Evolutionary conservation across 2,329 filamentous ascomycete genomes (phyloP).

Genomic region (Aureobasidium sp.): DNA sequence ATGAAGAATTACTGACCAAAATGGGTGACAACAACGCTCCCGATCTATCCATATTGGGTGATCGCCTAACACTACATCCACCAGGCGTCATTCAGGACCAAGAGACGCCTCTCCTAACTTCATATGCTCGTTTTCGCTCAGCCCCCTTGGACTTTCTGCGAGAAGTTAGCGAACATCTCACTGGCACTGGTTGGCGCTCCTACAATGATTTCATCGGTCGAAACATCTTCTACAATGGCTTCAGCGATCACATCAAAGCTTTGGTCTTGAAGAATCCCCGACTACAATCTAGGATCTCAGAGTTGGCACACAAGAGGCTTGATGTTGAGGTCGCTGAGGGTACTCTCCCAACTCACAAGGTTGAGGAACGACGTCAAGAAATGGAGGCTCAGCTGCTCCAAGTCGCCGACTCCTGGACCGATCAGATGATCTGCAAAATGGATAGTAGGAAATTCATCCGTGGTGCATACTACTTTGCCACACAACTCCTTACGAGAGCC

Average conservation of each 20-base stretch:
- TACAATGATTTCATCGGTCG: constrained; percentile 89
- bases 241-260: constrained; percentile 80
- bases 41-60: constrained; percentile 38
- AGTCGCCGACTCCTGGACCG: constrained; percentile 77
- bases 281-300: constrained; percentile 62
- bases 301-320: constrained; percentile 67
- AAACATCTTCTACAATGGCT: constrained; percentile 86
- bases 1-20: neutral
- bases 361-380: constrained; percentile 49
- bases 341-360: constrained; percentile 40
- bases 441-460: constrained; percentile 90
- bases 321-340: constrained; percentile 70
- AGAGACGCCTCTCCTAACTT: constrained; percentile 65
- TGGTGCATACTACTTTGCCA: constrained; percentile 79
- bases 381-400: constrained; percentile 68
- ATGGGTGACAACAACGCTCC: constrained; percentile 24
- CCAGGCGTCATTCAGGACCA: constrained; percentile 26
- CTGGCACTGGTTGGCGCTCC: constrained; percentile 87
- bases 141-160: constrained; percentile 72
- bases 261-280: constrained; percentile 67
- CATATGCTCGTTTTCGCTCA: constrained; percentile 79
- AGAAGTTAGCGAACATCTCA: constrained; percentile 87
- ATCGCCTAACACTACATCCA: constrained; percentile 36
- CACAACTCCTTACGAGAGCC: constrained; percentile 80
- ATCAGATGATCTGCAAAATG: constrained; percentile 98